Conservation (phyloP, 2,329 filamentous ascomycete genomes). For the Colletotrichum sp. region DNA sequence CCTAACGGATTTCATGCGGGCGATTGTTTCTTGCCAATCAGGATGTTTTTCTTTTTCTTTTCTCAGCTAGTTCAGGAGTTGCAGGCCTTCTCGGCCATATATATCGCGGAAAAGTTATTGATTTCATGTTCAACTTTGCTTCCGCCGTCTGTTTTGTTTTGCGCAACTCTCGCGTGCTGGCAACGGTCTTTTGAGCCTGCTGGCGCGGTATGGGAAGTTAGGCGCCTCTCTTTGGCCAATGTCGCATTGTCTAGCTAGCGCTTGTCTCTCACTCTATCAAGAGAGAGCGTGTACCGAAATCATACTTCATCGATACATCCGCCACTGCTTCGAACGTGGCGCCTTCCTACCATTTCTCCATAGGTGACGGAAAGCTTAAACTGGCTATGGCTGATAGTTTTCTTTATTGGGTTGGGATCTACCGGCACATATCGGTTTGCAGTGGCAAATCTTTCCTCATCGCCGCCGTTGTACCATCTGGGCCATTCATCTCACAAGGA, state of each 20-base stretch:
- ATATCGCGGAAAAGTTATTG: background rate
- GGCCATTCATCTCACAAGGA: background rate
- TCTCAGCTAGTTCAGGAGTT: background rate
- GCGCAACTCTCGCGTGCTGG: background rate
- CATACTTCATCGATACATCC: background rate
- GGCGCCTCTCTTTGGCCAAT: background rate
- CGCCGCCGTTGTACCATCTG: background rate
- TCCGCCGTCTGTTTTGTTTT: background rate
- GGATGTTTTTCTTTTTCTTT: background rate
- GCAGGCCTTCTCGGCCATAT: background rate
- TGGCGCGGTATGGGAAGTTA: background rate
- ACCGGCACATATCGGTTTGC: accelerated
- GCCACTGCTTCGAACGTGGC: background rate
- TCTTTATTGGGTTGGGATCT: background rate
- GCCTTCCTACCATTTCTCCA: background rate
- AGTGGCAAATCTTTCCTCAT: background rate
- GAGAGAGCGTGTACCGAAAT: background rate
- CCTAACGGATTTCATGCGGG: background rate
- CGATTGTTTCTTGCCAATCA: background rate
- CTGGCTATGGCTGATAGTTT: background rate
- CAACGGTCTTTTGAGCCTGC: background rate
- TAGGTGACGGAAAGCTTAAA: background rate
- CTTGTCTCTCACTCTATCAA: background rate
- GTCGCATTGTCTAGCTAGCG: background rate
- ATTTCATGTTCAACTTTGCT: background rate